phyloP scores from a whole-genome alignment of 2,329 filamentous ascomycete genomes.

The Nothophaeocryptopus gaeumannii region DNA sequence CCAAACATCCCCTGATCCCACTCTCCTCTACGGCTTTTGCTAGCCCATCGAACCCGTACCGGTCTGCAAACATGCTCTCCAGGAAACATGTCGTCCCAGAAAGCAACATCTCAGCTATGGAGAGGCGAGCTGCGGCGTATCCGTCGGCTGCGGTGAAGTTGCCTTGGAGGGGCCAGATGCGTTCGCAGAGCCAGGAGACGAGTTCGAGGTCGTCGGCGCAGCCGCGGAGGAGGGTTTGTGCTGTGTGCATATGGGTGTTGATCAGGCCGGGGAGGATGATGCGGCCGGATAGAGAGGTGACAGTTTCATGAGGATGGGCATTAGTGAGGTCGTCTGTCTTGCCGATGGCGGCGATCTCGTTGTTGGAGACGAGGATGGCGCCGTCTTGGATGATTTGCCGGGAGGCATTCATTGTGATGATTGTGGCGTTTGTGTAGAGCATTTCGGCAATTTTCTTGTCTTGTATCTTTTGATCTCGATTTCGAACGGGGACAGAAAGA shows the following conservation, averaged over 20 bases:
- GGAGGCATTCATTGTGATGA: conserved; percentile 50
- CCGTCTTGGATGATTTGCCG: conserved; percentile 50
- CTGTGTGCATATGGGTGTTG: conserved; percentile 52
- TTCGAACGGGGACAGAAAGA: too few relatives aligned
- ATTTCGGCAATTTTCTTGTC: too few relatives aligned
- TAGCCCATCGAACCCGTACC: conserved; percentile 48
- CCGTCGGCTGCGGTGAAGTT: conserved; percentile 48
- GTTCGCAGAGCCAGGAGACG: conserved; percentile 52
- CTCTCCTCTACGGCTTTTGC: conserved; percentile 44
- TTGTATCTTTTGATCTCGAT: too few relatives aligned
- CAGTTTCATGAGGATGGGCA: conserved; percentile 33
- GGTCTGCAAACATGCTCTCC: conserved; percentile 52
- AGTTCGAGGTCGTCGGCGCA: conserved; percentile 51
- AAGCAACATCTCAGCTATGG: conserved; percentile 52
- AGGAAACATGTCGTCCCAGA: conserved; percentile 53
- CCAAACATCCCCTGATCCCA: conserved; percentile 45
- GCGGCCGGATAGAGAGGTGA: conserved; percentile 39
- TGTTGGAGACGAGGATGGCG: conserved; percentile 42
- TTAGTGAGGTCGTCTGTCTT: conserved; percentile 36
- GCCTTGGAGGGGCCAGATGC: conserved; percentile 50
- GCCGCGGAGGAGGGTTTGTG: conserved; percentile 50
- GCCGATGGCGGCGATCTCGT: conserved; percentile 45
- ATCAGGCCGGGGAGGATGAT: conserved; percentile 52
- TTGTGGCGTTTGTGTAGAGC: conserved; percentile 51
- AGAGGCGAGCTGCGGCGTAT: conserved; percentile 48